Evolutionary conservation across 805 yeast species (phyloP).

Genomic region (Cyberlindnera euphorbiae): DNA sequence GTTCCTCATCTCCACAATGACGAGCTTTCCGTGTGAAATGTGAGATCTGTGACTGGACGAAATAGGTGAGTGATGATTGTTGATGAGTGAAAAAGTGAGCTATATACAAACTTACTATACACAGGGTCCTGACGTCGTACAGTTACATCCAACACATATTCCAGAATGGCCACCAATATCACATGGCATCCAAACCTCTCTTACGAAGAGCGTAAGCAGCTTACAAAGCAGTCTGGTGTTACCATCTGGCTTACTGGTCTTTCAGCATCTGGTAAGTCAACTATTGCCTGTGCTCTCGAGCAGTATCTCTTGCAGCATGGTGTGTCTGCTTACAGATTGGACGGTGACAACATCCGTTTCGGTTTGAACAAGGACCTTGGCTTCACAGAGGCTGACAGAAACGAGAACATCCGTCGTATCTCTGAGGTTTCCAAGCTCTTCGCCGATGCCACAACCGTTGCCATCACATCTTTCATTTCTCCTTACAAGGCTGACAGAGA

Average conservation of each 20-base stretch:
- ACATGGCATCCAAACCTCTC: conserved; percentile 94
- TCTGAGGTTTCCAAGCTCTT: conserved; percentile 91
- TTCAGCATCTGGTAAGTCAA: conserved; percentile 86
- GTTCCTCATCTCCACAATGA: conserved; percentile 4
- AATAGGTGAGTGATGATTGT: background rate
- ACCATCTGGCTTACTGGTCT: conserved; percentile 95
- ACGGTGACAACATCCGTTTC: conserved; percentile 91
- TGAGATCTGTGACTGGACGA: background rate
- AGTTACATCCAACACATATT: too few species aligned
- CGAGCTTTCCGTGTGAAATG: conserved; percentile 2
- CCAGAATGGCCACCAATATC: conserved; percentile 88
- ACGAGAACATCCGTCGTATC: conserved; percentile 92
- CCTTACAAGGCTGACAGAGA: conserved; percentile 86
- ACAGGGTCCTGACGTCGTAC: too few species aligned
- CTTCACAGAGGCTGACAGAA: conserved; percentile 84
- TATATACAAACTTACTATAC: background rate
- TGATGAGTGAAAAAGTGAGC: too few species aligned
- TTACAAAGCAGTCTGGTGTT: conserved; percentile 78
- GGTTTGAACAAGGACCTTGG: conserved; percentile 95
- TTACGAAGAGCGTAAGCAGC: conserved; percentile 67
- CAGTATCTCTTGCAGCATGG: conserved; percentile 68
- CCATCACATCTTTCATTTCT: conserved; percentile 88
- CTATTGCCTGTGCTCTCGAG: conserved; percentile 93
- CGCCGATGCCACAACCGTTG: conserved; percentile 85
- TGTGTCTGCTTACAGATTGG: conserved; percentile 77